These are phyloP conservation scores for Escallonia herrerae DNA, from an alignment of 129 eudicot species.

Conservation along the genomic window DNA sequence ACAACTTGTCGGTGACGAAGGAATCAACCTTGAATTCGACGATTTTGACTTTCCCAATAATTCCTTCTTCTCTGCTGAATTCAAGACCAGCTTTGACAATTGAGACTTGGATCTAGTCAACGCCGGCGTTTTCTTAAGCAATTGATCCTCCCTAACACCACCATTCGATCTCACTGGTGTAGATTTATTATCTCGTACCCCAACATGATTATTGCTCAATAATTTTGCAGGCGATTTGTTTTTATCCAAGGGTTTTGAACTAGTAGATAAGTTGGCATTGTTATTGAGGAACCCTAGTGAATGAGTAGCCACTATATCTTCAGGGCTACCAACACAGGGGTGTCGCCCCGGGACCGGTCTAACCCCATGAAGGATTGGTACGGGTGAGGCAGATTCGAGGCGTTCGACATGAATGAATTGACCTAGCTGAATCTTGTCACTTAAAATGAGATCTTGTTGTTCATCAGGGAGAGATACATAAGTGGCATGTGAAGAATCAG, in stretches of 20 bases:
- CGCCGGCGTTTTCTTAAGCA: slow-evolving; percentile 33
- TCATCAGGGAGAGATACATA: slow-evolving; percentile 91
- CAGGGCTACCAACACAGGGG: slow-evolving; percentile 85
- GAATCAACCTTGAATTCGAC: slow-evolving; percentile 63
- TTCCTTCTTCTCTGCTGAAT: slow-evolving; percentile 42
- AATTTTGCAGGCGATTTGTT: slow-evolving; percentile 30
- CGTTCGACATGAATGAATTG: slow-evolving; percentile 78
- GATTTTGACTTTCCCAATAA: slow-evolving; percentile 37
- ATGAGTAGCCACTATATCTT: slow-evolving; percentile 88
- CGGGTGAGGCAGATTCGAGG: slow-evolving; percentile 72
- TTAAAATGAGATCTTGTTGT: slow-evolving; percentile 65
- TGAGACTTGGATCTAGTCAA: slow-evolving; percentile 65
- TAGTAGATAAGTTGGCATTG: slow-evolving; percentile 22
- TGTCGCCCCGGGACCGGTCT: slow-evolving; percentile 80
- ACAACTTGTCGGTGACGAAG: slow-evolving; percentile 86
- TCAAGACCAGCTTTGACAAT: slow-evolving; percentile 44
- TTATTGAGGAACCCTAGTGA: slow-evolving; percentile 61
- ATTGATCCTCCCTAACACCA: slow-evolving; percentile 38
- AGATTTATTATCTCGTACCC: slow-evolving; percentile 28
- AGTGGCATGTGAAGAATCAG: slow-evolving; percentile 95
- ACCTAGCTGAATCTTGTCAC: slow-evolving; percentile 85
- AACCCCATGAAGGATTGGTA: slow-evolving; percentile 76
- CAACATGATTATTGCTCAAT: slow-evolving; percentile 10
- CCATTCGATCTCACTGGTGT: slow-evolving; percentile 25
- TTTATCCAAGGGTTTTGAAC: slow-evolving; percentile 37